phyloP scores from a whole-genome alignment of 225 moss, liverwort and hornwort species.

The Sphagnum contortum region DNA sequence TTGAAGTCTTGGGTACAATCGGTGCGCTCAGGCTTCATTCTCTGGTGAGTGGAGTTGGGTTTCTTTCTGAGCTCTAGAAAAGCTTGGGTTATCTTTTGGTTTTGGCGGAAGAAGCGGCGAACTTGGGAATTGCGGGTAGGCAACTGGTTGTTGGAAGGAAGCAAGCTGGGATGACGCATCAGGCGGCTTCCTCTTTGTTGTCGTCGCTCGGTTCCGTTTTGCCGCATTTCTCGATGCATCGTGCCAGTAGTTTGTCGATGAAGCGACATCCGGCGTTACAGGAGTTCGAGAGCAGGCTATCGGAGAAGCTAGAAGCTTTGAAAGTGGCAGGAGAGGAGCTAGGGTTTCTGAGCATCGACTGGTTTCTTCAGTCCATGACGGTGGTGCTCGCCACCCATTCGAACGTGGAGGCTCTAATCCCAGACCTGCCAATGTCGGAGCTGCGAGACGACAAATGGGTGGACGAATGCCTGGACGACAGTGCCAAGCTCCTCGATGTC shows the following conservation, averaged over 20 bases:
- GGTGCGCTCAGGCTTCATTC: no score
- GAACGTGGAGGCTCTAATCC: constrained; percentile 15
- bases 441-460: constrained; percentile 24
- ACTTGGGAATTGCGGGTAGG: no score
- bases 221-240: constrained; percentile 17
- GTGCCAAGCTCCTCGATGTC: constrained; percentile 35
- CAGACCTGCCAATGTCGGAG: constrained; percentile 19
- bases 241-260: constrained; percentile 2
- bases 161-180: constrained; percentile 9
- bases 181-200: constrained; percentile 22
- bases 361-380: constrained; percentile 22
- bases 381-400: constrained; percentile 22
- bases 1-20: no score
- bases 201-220: constrained; percentile 20
- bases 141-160: no score
- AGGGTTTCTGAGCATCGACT: constrained; percentile 22
- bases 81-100: no score
- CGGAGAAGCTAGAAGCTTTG: constrained; percentile 21
- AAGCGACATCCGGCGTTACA: constrained; percentile 25
- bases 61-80: no score
- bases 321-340: constrained; percentile 26
- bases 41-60: no score
- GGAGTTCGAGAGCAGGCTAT: constrained; percentile 7
- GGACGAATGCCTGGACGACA: constrained; percentile 20
- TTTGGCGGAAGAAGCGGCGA: no score